phyloP scores from a whole-genome alignment of 345 rosid genomes.

The Rhodamnia argentea region DNA sequence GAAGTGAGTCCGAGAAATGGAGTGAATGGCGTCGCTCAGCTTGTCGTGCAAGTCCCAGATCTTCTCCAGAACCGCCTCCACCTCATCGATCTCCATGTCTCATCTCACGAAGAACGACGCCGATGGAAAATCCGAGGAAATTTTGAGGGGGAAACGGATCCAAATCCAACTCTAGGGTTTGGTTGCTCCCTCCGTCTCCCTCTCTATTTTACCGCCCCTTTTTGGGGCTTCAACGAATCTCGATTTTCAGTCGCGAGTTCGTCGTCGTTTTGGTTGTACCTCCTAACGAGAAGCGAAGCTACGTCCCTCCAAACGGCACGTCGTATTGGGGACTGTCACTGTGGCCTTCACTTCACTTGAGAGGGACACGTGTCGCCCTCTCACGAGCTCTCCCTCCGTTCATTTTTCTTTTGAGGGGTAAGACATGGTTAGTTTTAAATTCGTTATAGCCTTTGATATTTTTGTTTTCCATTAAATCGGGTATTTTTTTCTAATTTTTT shows the following conservation, averaged over 20 bases:
- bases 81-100: slow-evolving; percentile 89
- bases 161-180: slow-evolving; percentile 6
- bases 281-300: not conserved
- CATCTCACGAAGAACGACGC: slow-evolving; percentile 23
- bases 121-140: not conserved
- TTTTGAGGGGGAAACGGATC: not conserved
- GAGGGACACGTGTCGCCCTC: not conserved
- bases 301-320: not conserved
- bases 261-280: not conserved
- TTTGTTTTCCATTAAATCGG: not conserved
- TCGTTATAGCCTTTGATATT: not conserved
- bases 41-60: slow-evolving; percentile 97
- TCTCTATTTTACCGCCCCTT: not conserved
- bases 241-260: not conserved
- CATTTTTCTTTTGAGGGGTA: not conserved
- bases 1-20: slow-evolving; percentile 72
- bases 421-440: not conserved
- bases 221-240: not conserved
- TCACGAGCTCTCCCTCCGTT: not conserved
- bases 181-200: not conserved
- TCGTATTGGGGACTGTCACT: not conserved
- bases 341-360: not conserved
- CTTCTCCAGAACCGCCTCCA: slow-evolving; percentile 79
- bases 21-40: slow-evolving; percentile 91
- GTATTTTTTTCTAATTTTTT: not conserved